These are phyloP conservation scores for Liquidambar formosana DNA, from an alignment of 164 flowering plant genomes.

Conservation along the genomic window DNA sequence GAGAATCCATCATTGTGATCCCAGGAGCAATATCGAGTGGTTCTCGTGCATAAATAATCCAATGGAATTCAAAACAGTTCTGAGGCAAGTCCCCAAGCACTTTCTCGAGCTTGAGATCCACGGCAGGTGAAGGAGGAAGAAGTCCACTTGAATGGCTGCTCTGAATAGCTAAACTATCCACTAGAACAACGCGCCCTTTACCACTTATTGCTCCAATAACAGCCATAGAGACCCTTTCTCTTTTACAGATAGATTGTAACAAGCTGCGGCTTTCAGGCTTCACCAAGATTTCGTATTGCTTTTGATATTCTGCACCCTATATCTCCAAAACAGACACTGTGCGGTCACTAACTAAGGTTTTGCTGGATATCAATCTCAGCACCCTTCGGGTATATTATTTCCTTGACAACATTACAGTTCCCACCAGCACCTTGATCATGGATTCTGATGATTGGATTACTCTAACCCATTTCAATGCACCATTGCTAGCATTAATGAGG, in stretches of 20 bases:
- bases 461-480: too few relatives aligned
- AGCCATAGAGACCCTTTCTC: conserved; percentile 92
- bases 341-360: too few relatives aligned
- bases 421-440: too few relatives aligned
- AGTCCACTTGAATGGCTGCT: conserved; percentile 46
- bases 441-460: too few relatives aligned
- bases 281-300: conserved; percentile 93
- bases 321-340: too few relatives aligned
- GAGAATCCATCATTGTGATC: conserved; percentile 64
- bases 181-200: conserved; percentile 65
- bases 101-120: conserved; percentile 90
- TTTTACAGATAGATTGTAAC: conserved; percentile 71
- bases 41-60: conserved; percentile 42
- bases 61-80: conserved; percentile 71
- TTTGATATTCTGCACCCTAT: too few relatives aligned
- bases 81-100: conserved; percentile 97
- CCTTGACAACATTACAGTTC: too few relatives aligned
- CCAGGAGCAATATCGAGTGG: conserved; percentile 93
- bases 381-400: too few relatives aligned
- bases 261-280: conserved; percentile 69
- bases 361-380: too few relatives aligned
- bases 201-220: conserved; percentile 88
- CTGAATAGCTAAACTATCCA: conserved; percentile 63
- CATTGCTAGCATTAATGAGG: conserved; percentile 91
- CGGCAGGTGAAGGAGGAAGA: conserved; percentile 77